Evolutionary conservation across 257 asterid genomes (phyloP).

Genomic region (Solanum chilense): DNA sequence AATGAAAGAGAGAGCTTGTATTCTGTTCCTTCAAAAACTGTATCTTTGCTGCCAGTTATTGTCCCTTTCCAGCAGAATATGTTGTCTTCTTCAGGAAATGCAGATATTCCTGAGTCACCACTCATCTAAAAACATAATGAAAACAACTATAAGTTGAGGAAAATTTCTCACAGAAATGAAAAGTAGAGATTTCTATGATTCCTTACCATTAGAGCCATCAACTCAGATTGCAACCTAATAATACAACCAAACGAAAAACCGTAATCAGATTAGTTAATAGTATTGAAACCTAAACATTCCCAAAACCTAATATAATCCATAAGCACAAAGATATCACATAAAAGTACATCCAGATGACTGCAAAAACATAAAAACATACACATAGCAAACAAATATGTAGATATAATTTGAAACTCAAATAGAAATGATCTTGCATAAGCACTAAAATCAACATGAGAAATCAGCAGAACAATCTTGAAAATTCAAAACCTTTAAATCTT

Average conservation of each 20-base stretch:
- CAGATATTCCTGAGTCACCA: slow-evolving; percentile 84
- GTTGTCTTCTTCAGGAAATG: slow-evolving; percentile 95
- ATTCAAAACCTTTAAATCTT: too few relatives aligned
- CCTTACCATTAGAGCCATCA: slow-evolving; percentile 93
- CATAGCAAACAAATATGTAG: neutral
- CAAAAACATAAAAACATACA: neutral
- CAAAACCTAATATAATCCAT: neutral
- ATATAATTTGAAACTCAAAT: neutral
- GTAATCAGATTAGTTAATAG: neutral
- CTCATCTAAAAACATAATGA: slow-evolving; percentile 42
- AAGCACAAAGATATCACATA: neutral
- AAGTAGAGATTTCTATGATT: neutral
- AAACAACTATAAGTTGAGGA: neutral
- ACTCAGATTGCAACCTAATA: slow-evolving; percentile 82
- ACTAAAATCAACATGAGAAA: neutral
- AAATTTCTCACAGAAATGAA: neutral
- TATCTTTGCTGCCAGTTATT: slow-evolving; percentile 77
- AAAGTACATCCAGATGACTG: neutral
- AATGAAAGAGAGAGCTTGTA: slow-evolving; percentile 72
- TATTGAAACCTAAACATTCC: neutral
- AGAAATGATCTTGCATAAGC: neutral
- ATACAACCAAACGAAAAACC: neutral
- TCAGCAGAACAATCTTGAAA: too few relatives aligned
- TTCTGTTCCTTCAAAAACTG: slow-evolving; percentile 91
- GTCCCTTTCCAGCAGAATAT: slow-evolving; percentile 95